phyloP scores from a whole-genome alignment of 2,329 filamentous ascomycete species.

The Ascomycota sp. region DNA sequence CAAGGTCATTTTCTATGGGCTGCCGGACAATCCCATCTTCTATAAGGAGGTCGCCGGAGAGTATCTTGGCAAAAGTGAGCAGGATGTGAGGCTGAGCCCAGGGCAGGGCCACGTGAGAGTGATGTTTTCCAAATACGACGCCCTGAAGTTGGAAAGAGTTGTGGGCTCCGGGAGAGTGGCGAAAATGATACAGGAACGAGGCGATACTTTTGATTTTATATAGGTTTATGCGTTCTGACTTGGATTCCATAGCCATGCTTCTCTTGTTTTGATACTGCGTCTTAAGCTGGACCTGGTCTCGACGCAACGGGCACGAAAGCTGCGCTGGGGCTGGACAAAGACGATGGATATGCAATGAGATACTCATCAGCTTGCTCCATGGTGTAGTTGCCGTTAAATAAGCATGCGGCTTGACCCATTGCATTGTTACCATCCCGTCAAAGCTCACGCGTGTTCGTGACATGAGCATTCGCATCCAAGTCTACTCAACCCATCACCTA shows the following conservation, averaged over 20 bases:
- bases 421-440: too few species aligned
- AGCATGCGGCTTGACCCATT: too few species aligned
- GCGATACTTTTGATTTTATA: constrained; percentile 89
- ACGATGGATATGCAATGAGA: too few species aligned
- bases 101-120: constrained; percentile 36
- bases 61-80: constrained; percentile 38
- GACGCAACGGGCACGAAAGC: too few species aligned
- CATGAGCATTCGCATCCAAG: too few species aligned
- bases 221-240: constrained; percentile 16
- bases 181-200: constrained; percentile 62
- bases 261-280: too few species aligned
- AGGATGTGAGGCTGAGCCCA: constrained; percentile 29
- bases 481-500: not conserved
- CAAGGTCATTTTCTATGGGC: constrained; percentile 66
- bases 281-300: too few species aligned
- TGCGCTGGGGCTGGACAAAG: too few species aligned
- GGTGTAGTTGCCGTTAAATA: too few species aligned
- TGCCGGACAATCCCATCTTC: constrained; percentile 72
- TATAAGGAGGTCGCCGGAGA: constrained; percentile 55
- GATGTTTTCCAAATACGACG: constrained; percentile 76
- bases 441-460: too few species aligned
- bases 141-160: constrained; percentile 67
- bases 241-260: not conserved
- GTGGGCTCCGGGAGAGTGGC: constrained; percentile 62
- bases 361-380: too few species aligned